phyloP scores from a whole-genome alignment of 208 protist species.

The Crithidia mellificae region DNA sequence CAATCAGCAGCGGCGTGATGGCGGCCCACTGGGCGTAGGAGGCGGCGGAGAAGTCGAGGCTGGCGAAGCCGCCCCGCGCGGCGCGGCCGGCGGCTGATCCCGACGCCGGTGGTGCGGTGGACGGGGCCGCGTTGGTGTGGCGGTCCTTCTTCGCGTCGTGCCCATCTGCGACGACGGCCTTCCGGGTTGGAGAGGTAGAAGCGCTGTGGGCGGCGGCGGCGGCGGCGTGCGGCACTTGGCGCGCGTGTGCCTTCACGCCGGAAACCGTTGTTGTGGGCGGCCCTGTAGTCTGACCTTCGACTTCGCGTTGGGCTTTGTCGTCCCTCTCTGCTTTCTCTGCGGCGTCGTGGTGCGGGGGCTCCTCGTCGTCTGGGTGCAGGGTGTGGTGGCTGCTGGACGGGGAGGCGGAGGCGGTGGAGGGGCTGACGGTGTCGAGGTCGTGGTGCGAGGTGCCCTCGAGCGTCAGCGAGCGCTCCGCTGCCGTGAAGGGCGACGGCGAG shows the following conservation, averaged over 20 bases:
- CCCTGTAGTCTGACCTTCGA: too few species aligned
- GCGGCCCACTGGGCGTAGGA: constrained; percentile 66
- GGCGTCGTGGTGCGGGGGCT: neutral
- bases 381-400: constrained; percentile 10
- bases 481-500: constrained; percentile 4
- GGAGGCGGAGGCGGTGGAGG: constrained; percentile 13
- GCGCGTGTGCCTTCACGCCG: neutral
- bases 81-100: neutral
- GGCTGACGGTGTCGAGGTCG: constrained; percentile 14
- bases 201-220: neutral
- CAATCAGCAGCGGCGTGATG: constrained; percentile 59
- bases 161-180: too few species aligned
- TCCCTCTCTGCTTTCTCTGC: neutral
- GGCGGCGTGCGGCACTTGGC: neutral
- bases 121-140: constrained; percentile 2
- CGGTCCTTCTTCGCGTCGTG: too few species aligned
- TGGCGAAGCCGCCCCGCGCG: constrained; percentile 39
- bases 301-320: too few species aligned
- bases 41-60: constrained; percentile 61
- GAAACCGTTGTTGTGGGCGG: too few species aligned
- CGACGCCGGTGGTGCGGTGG: neutral
- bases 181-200: neutral
- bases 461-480: neutral
- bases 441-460: neutral
- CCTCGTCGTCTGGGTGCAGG: neutral